Percentiles rank a stretch among this genome's conserved stretches.
phyloP scores from a whole-genome alignment of 78 protist genomes.

The Creolimax fragrantissima region DNA sequence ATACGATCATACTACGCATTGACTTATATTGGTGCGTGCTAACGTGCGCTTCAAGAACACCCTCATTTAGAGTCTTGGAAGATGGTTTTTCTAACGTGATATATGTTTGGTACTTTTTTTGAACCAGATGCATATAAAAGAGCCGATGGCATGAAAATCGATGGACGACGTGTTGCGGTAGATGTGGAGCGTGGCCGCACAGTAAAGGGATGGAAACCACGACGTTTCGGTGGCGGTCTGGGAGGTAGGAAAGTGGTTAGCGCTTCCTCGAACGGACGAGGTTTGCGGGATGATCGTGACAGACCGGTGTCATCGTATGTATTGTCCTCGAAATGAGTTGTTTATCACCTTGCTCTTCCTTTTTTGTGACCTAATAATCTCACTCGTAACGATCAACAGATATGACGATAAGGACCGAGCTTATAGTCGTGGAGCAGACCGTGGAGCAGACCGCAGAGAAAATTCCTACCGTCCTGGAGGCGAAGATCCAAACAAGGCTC shows the following conservation, averaged over 20 bases:
- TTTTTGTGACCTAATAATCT: background rate
- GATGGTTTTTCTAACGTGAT: too few species aligned
- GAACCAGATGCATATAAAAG: conserved; percentile 5
- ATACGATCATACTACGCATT: too few species aligned
- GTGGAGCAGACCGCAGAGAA: background rate
- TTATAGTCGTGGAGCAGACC: background rate
- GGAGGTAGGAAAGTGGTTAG: conserved; percentile 29
- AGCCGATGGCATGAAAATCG: conserved; percentile 17
- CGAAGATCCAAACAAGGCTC: background rate
- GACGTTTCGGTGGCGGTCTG: conserved; percentile 69
- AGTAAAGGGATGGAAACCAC: conserved; percentile 70
- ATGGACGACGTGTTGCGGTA: conserved; percentile 59
- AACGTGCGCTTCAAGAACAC: too few species aligned
- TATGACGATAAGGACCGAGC: background rate
- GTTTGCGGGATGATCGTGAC: background rate
- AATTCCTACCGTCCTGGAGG: background rate
- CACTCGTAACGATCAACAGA: background rate
- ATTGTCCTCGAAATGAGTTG: background rate
- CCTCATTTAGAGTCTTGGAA: too few species aligned
- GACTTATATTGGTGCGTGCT: too few species aligned
- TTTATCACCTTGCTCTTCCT: background rate
- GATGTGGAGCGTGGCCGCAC: conserved; percentile 87
- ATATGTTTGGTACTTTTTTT: too few species aligned
- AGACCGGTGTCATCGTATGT: background rate
- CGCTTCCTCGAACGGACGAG: background rate